Evolutionary conservation across 345 rosid genomes (phyloP), one percentile per base, ranked within the genome.

Genomic region (Salix exigua): DNA sequence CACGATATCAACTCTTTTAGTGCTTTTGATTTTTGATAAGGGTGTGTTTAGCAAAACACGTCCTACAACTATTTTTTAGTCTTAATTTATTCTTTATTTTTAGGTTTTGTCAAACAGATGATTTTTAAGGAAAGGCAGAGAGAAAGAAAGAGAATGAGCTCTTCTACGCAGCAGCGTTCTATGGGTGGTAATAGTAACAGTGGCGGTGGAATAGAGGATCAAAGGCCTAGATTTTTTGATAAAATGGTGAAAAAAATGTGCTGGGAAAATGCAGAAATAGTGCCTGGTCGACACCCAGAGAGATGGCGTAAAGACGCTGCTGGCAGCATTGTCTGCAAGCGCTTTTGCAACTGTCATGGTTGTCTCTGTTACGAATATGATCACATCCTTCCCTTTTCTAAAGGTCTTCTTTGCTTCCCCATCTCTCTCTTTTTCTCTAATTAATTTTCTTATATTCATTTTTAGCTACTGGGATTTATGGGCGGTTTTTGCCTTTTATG

Each of bases 291-390:
- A 71, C 99, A 95, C 79, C 99, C 97, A 25, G 99, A 90, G 75
- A 78, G 99, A 78, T 95, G 99, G 99, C 97, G 97, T 70, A 89
- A 89, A 80, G 99, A 95, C 81, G 92, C 89, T 10, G 96, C 96
- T 55, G 96, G 98, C 1, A 96, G 93, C 83, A 73, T 91, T 6
- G 97, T 95, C 78, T 93, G 97, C 87, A 91, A 88, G 79, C 93
- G 97, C 66, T 89, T 92, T 86, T 85, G 90, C 78, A 96, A 96
- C 79, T 95, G 99, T 83, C 73, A 79, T 28, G 98, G 99, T 1
- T 95, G 98, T 80, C 96, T 95, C 77, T 95, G 97, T 85, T 95
- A 89, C 86, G 91, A 95, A 83, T 91, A 95, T 86, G 97, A 93
- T 81, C 99, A 95, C 83, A 85, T 93, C 77, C 79, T 93, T 78